Conservation (phyloP, 148 eudicot species). For the Spergularia marina region DNA sequence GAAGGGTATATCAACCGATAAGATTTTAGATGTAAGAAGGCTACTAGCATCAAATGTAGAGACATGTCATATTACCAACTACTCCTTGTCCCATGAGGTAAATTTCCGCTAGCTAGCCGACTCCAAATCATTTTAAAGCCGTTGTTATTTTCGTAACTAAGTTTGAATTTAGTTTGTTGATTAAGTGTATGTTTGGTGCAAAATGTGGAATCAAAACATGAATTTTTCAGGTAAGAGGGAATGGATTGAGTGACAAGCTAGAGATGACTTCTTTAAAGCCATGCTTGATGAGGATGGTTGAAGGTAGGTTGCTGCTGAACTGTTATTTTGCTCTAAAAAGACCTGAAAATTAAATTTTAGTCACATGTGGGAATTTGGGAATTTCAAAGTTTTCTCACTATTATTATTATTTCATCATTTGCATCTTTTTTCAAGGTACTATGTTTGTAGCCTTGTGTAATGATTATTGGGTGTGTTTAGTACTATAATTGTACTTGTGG, state of each 20-base stretch:
- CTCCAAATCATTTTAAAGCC: too few relatives aligned
- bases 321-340: neutral
- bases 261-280: constrained; percentile 82
- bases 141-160: too few relatives aligned
- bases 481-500: neutral
- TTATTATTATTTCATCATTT: neutral
- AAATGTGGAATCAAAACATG: neutral
- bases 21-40: constrained; percentile 79
- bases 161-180: neutral
- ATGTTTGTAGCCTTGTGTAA: neutral
- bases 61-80: constrained; percentile 88
- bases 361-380: constrained; percentile 14
- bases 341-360: neutral
- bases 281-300: constrained; percentile 81
- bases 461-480: too few relatives aligned
- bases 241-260: constrained; percentile 57
- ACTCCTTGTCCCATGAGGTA: constrained; percentile 88
- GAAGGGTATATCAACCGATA: constrained; percentile 94
- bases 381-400: neutral
- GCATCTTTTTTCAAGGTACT: neutral
- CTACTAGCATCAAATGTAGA: constrained; percentile 74
- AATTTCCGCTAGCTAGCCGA: too few relatives aligned
- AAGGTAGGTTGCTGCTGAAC: constrained; percentile 62
- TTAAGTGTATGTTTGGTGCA: neutral
- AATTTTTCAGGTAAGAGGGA: constrained; percentile 66